Evolutionary conservation across 1,139 yeast genomes (phyloP).

Genomic region (Geotrichum carabidarum): DNA sequence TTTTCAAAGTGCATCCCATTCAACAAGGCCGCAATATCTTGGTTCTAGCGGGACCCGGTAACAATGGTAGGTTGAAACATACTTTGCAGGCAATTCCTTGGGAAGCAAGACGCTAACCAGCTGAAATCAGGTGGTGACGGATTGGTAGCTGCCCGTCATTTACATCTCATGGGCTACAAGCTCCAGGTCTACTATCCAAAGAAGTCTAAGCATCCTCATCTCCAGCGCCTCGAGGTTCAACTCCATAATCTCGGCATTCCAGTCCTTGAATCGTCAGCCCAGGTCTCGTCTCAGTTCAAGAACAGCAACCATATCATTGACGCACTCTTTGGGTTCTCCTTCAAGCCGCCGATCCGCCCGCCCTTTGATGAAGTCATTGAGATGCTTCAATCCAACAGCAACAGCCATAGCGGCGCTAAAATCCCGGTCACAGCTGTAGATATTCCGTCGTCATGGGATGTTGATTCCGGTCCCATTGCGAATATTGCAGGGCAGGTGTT

Average conservation of each 20-base stretch:
- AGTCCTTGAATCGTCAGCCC: slow-evolving; percentile 39
- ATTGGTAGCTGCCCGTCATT: slow-evolving; percentile 87
- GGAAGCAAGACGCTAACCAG: not conserved
- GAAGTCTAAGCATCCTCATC: slow-evolving; percentile 37
- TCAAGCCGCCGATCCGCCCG: slow-evolving; percentile 77
- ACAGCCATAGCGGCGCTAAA: slow-evolving; percentile 19
- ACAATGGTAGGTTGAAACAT: slow-evolving; percentile 51
- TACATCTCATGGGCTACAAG: slow-evolving; percentile 69
- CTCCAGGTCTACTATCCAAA: slow-evolving; percentile 55
- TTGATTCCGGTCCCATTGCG: slow-evolving; percentile 58
- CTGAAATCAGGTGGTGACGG: slow-evolving; percentile 69
- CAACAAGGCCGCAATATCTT: slow-evolving; percentile 45
- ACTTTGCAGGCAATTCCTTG: not conserved
- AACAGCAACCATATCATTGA: slow-evolving; percentile 56
- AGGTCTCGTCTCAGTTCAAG: slow-evolving; percentile 29
- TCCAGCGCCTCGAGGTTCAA: slow-evolving; percentile 49
- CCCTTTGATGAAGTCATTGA: slow-evolving; percentile 65
- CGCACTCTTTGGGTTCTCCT: slow-evolving; percentile 88
- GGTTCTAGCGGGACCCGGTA: slow-evolving; percentile 88
- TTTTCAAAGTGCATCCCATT: slow-evolving; percentile 56
- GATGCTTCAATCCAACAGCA: slow-evolving; percentile 40
- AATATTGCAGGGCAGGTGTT: slow-evolving; percentile 22
- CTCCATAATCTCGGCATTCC: slow-evolving; percentile 51
- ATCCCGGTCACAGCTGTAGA: slow-evolving; percentile 74
- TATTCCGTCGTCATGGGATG: slow-evolving; percentile 97